These are phyloP conservation scores for Tetrastigma voinierianum DNA, from an alignment of 164 flowering plant species.

Conservation along the genomic window DNA sequence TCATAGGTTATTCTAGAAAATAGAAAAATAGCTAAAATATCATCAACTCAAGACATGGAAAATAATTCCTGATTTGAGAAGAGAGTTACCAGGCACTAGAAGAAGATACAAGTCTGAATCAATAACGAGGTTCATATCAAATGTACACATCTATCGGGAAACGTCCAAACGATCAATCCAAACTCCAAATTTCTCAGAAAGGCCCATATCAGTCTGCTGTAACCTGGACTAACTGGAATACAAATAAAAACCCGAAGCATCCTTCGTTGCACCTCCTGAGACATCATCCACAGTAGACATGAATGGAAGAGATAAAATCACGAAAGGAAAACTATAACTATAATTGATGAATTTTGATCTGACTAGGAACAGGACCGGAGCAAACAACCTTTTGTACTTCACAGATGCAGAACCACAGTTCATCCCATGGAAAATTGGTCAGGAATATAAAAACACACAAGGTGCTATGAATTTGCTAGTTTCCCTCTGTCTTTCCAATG, in stretches of 20 bases:
- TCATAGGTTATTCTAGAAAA: not conserved
- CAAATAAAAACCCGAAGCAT: constrained; percentile 58
- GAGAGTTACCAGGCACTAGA: constrained; percentile 66
- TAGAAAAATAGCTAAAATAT: not conserved
- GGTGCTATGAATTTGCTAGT: constrained; percentile 56
- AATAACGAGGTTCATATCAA: constrained; percentile 67
- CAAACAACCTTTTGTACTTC: constrained; percentile 33
- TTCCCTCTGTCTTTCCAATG: constrained; percentile 40
- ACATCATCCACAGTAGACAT: constrained; percentile 25
- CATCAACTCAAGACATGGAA: not conserved
- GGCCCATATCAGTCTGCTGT: constrained; percentile 80
- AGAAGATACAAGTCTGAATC: constrained; percentile 92
- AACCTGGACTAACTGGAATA: constrained; percentile 87
- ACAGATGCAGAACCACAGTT: constrained; percentile 31
- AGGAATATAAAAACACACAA: constrained; percentile 52
- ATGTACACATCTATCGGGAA: constrained; percentile 84
- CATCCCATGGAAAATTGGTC: constrained; percentile 2
- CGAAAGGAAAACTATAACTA: not conserved
- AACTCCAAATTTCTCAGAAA: constrained; percentile 75
- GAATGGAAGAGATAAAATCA: not conserved
- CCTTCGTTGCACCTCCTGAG: constrained; percentile 21
- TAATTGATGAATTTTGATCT: not conserved
- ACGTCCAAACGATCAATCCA: constrained; percentile 68
- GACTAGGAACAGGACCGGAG: not conserved
- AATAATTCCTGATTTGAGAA: not conserved